phyloP scores from a whole-genome alignment of 2,329 filamentous ascomycete genomes.

The Aspergillus amoenus region DNA sequence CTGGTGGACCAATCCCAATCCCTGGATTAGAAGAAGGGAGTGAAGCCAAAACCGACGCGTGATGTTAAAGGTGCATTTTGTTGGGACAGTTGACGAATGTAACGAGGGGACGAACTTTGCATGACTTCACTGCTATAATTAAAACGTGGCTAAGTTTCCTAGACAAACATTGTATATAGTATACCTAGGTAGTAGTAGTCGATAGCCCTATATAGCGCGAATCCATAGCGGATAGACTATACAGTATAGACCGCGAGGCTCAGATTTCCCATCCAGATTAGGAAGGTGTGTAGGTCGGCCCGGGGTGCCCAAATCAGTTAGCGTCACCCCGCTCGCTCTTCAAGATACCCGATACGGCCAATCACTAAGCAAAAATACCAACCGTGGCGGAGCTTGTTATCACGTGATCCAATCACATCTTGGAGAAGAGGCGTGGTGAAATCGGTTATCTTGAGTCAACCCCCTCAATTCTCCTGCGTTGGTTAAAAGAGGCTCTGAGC shows the following conservation, averaged over 20 bases:
- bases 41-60: constrained; percentile 23
- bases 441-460: not conserved
- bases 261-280: too few relatives aligned
- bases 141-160: not conserved
- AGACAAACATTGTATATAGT: constrained; percentile 6
- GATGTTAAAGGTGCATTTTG: constrained; percentile 4
- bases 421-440: not conserved
- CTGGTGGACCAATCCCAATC: constrained; percentile 69
- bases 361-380: not conserved
- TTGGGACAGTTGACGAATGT: constrained; percentile 11
- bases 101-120: constrained; percentile 8
- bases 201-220: constrained; percentile 1
- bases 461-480: not conserved
- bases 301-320: not conserved
- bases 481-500: constrained; percentile 1
- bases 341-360: not conserved
- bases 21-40: constrained; percentile 35
- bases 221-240: not conserved
- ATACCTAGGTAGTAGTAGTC: not conserved
- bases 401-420: constrained; percentile 7
- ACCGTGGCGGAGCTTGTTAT: not conserved
- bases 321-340: not conserved
- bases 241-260: too few relatives aligned
- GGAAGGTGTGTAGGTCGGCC: too few relatives aligned
- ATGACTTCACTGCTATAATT: not conserved